Evolutionary conservation across 2,329 filamentous ascomycete genomes (phyloP), one percentile per base, ranked within the genome.

Genomic region (Diaporthe australafricana): DNA sequence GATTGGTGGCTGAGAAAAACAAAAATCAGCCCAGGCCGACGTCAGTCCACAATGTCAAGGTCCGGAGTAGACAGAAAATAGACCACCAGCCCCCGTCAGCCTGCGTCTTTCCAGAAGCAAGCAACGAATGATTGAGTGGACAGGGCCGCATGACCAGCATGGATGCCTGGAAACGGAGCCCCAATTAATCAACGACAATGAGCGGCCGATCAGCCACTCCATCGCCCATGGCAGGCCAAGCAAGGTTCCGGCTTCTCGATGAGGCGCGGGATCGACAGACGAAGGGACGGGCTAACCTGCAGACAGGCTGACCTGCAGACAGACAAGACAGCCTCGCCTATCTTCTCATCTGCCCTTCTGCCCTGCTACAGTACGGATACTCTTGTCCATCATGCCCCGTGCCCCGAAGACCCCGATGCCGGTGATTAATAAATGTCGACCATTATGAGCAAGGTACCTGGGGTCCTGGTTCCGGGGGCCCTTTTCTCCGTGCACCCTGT

Each of bases 61-160:
- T 35, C 32, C 32, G 32, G 32, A 35, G 20, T 42, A 35, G 40
- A 48, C 9, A 47, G 30, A 47, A 6, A 8, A 25, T 16, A 47
- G 47, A 9, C 57, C 57, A 35, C 32, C 32, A 5, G 32, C 27
- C n/a, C 53, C 53, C 16, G 32, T 38, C 60, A 65, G 27, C 60
- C 60, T 5, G 45, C 60, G 20, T 50, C 11, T 17, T 50, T 65
- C 60, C 60, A 65, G 60, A 65, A 65, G 60, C 60, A 65, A 65
- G 38, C 60, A 38, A 32, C 45, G 45, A 38, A 65, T 35, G 35
- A 50, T 65, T 38, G n/a, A 50, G 42, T 50, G 45, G 60, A 32
- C 47, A n/a, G n/a, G 12, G 60, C 60, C 38, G 60, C 45, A 38
- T 50, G 42, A 50, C 60, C 35, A 30, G 60, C 60, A 65, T 65